Percentiles rank a stretch among this genome's conserved stretches.
These are phyloP conservation scores for Saussurea involucrata DNA, from an alignment of 129 eudicot species.

Conservation along the genomic window DNA sequence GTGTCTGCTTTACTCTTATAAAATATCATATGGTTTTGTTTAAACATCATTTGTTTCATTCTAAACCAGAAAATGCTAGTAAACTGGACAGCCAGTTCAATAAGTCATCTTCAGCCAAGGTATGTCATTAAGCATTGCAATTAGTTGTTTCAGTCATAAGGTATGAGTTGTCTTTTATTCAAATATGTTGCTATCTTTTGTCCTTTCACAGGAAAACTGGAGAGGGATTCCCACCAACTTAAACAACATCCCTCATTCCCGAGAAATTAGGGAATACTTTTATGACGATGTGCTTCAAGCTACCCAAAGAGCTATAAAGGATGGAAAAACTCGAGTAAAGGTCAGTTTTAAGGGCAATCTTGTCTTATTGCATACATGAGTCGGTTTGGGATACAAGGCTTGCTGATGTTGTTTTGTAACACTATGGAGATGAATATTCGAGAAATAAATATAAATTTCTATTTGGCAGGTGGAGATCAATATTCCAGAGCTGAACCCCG, in stretches of 20 bases:
- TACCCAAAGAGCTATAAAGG: slow-evolving; percentile 77
- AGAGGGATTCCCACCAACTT: slow-evolving; percentile 97
- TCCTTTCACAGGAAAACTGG: slow-evolving; percentile 63
- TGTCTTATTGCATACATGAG: not conserved
- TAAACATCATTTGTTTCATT: not conserved
- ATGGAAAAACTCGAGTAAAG: slow-evolving; percentile 87
- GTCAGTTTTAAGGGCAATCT: slow-evolving; percentile 21
- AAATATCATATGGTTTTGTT: not conserved
- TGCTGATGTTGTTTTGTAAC: not conserved
- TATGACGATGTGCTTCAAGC: slow-evolving; percentile 93
- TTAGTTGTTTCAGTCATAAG: not conserved
- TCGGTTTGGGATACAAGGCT: not conserved
- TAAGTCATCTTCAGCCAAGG: slow-evolving; percentile 50
- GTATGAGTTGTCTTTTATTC: not conserved
- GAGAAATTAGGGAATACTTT: slow-evolving; percentile 95
- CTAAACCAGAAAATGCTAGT: slow-evolving; percentile 39
- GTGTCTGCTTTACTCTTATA: not conserved
- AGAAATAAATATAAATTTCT: not conserved
- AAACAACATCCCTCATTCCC: slow-evolving; percentile 96
- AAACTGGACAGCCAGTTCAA: slow-evolving; percentile 45
- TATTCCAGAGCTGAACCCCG: slow-evolving; percentile 95
- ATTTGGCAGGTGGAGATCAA: slow-evolving; percentile 76
- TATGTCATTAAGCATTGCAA: slow-evolving; percentile 25
- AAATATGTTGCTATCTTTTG: slow-evolving; percentile 12
- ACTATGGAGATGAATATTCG: not conserved